phyloP scores from a whole-genome alignment of 805 yeast genomes.

The Lipomyces oligophaga region DNA sequence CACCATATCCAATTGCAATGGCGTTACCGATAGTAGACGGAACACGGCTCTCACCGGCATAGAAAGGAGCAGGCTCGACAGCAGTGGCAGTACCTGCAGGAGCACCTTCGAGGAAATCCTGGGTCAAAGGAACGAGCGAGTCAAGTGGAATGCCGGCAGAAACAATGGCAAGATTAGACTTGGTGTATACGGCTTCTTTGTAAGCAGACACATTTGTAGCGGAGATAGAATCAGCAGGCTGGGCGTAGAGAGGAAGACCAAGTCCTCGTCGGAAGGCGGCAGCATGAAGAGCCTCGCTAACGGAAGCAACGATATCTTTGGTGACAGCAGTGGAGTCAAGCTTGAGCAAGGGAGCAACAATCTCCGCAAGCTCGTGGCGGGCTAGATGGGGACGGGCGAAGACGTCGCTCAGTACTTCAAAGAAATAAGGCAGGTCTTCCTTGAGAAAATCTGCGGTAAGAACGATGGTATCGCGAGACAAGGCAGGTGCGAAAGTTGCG shows the following conservation, averaged over 20 bases:
- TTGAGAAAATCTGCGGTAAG: conserved; percentile 78
- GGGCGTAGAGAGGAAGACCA: conserved; percentile 77
- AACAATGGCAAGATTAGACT: conserved; percentile 64
- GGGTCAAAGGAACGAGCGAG: conserved; percentile 65
- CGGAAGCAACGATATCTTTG: conserved; percentile 52
- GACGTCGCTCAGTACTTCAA: conserved; percentile 75
- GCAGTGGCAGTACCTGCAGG: conserved; percentile 55
- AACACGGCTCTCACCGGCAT: conserved; percentile 60
- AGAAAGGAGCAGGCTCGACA: conserved; percentile 44
- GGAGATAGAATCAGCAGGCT: conserved; percentile 55
- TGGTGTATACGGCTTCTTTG: conserved; percentile 64
- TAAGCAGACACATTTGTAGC: conserved; percentile 62
- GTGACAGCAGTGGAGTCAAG: conserved; percentile 57
- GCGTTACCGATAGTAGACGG: conserved; percentile 61
- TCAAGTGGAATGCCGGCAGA: conserved; percentile 70
- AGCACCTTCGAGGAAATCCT: conserved; percentile 51
- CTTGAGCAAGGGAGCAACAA: conserved; percentile 72
- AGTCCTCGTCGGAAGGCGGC: conserved; percentile 81
- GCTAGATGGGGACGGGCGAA: conserved; percentile 31
- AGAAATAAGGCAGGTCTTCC: conserved; percentile 87
- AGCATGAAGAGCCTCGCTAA: conserved; percentile 74
- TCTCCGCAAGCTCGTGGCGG: conserved; percentile 72
- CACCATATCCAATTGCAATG: conserved; percentile 80
- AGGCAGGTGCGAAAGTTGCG: conserved; percentile 63
- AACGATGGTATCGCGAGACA: conserved; percentile 80